Base-by-base conservation (phyloP, 164 flowering plant species). In the Aristolochia californica region DNA sequence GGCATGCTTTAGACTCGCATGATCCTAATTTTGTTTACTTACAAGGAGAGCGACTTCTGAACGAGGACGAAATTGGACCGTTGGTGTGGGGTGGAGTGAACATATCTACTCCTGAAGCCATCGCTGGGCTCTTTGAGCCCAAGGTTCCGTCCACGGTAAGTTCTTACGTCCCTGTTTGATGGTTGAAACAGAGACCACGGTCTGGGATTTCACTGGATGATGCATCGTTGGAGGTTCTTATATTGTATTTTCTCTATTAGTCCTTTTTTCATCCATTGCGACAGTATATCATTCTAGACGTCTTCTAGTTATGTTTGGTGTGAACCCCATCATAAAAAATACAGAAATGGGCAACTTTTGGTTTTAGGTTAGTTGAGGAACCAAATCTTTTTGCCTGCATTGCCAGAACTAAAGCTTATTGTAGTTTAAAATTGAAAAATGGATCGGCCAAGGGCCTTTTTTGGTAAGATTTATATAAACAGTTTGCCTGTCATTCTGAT, bases 121-220 rank as follows among this genome's bases (percentile, higher is more conserved):
- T 83, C 49, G 65, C 70, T 58, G 82, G 64, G 20, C 70, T 85
- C 14, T 85, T 87, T 74, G 73, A 69, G 64, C 43, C 83, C 45
- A 60, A 66, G 48, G 68, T 82, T 68, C 97, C 95, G 2, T 73
- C 87, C 38, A 74, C 81, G 25, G 97, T 90, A 74, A 69, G 89
- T 66, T 43, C 56, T 60, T 65, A 18, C 61, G 26, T 4, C 40
- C 25, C 48, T 18, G 22, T 9, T 8, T 45, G 2, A n/a, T 20
- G 16, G 43, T 28, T 54, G 56, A 15, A 11, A 24, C 3, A 4
- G 2, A 54, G 40, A 25, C 18, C 1, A 3, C 14, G 26, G 51
- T 12, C 20, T 48, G 21, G 14, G 13, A 17, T 54, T 54, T 54
- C 28, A 26, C 38, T 54, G 43, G 16, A 54, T 17, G 43, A n/a